Evolutionary conservation across 1,139 yeast genomes (phyloP).

Genomic region (Arxiozyma bovina): DNA sequence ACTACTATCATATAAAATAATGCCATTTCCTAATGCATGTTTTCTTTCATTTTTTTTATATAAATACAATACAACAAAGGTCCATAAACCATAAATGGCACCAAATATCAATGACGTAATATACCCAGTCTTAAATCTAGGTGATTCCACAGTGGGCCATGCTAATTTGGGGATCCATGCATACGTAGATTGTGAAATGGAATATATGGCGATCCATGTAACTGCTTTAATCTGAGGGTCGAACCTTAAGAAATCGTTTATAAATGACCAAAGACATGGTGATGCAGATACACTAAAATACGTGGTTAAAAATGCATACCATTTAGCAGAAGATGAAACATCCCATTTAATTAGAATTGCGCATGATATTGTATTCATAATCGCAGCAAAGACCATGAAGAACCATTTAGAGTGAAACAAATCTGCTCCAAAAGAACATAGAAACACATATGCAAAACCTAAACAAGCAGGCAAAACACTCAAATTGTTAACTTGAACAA

Average conservation of each 20-base stretch:
- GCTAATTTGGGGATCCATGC: constrained; percentile 37
- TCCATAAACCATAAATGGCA: constrained; percentile 45
- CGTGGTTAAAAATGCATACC: constrained; percentile 33
- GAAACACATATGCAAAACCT: constrained; percentile 30
- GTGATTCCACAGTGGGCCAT: constrained; percentile 50
- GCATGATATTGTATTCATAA: constrained; percentile 38
- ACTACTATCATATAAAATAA: constrained; percentile 31
- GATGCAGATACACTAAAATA: constrained; percentile 33
- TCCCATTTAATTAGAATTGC: constrained; percentile 42
- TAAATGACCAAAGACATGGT: constrained; percentile 33
- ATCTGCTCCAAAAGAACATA: constrained; percentile 32
- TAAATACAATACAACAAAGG: constrained; percentile 46
- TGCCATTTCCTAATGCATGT: constrained; percentile 48
- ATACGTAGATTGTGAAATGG: constrained; percentile 32
- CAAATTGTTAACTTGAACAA: constrained; percentile 30
- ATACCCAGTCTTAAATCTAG: constrained; percentile 45
- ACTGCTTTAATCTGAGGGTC: constrained; percentile 34
- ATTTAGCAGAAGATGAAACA: constrained; percentile 28
- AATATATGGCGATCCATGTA: constrained; percentile 33
- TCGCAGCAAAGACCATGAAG: constrained; percentile 43
- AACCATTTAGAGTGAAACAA: constrained; percentile 31
- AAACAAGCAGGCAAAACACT: constrained; percentile 32
- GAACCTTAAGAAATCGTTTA: constrained; percentile 33
- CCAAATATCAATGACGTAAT: constrained; percentile 46
- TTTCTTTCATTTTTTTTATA: constrained; percentile 52